Evolutionary conservation across 345 rosid species (phyloP).

Genomic region (Dovyalis caffra): DNA sequence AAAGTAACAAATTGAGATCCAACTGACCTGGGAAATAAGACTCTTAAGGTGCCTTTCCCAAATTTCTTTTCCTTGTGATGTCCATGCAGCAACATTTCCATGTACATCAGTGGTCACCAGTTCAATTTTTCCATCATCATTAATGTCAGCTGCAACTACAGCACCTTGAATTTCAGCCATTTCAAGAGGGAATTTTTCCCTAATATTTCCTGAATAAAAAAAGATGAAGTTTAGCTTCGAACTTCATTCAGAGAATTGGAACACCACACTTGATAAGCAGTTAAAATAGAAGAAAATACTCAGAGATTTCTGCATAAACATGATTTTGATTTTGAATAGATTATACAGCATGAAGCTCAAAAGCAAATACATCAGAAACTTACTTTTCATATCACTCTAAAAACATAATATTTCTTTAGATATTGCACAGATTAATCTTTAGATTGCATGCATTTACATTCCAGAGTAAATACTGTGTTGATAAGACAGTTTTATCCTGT

Average conservation of each 20-base stretch:
- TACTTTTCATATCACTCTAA: background rate
- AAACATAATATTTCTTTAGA: background rate
- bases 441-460: background rate
- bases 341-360: background rate
- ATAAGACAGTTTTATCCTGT: background rate
- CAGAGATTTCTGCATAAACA: background rate
- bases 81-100: slow-evolving; percentile 99
- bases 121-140: slow-evolving; percentile 98
- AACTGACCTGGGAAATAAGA: slow-evolving; percentile 83
- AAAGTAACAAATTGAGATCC: slow-evolving; percentile 3
- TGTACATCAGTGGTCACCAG: slow-evolving; percentile 92
- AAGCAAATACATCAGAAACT: background rate
- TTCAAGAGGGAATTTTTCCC: slow-evolving; percentile 91
- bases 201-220: slow-evolving; percentile 57
- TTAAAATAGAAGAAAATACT: background rate
- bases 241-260: slow-evolving; percentile 19
- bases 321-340: background rate
- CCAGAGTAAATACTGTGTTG: too few species aligned
- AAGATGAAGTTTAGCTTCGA: slow-evolving; percentile 27
- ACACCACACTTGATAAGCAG: slow-evolving; percentile 12
- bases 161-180: slow-evolving; percentile 99
- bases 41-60: slow-evolving; percentile 94
- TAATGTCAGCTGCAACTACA: slow-evolving; percentile 95
- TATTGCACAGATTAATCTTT: background rate
- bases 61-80: slow-evolving; percentile 81